Evolutionary conservation across 108 stramenopile species (phyloP), one percentile per base, ranked within the genome.

Genomic region (Fragilariopsis cylindrus): DNA sequence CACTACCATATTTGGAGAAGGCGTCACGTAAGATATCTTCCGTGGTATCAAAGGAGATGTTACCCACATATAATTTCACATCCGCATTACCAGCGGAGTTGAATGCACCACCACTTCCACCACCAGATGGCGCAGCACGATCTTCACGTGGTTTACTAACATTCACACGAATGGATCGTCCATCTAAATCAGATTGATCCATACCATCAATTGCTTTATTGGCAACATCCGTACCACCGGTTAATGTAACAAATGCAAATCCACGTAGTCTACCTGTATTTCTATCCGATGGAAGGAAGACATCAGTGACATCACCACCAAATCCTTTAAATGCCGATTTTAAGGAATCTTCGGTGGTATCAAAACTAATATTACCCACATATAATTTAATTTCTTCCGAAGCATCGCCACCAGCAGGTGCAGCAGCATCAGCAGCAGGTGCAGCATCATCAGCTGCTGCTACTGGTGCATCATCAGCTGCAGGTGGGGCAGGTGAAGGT

Each of bases 211-310:
- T 82, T 39, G 81, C 87, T 67, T 68, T 71, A 57, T 81, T 65
- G 41, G 81, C 87, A 69, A 77, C 89, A 52, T 77, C 83, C 48
- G 75, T 74, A n/a, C 71, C 79, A 43, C 83, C 74, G 30, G 30
- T 30, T 82, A 94, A 88, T 43, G 89, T 87, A 50, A 97, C 90
- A 80, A 97, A 97, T 3, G 80, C 96, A 90, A 95, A 96, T 19
- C 94, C 96, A n/a, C 88, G 75, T 77, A 79, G 85, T 62, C 90
- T 71, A 58, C 92, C 92, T 39, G 80, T 66, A 11, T 88, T 81
- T 9, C 50, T 9, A 53, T 89, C 92, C 4, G 69, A 80, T 5
- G 94, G 86, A 54, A 90, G 41, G 50, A 60, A 76, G 45, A 82
- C 85, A 60, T 79, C 83, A 1, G 82, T 82, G 42, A 77, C 84